A percentile compares a stretch with the other conserved stretches of the same genome.
Conservation (phyloP, 169 alveolate genomes). For the Plasmodium cynomolgi region DNA sequence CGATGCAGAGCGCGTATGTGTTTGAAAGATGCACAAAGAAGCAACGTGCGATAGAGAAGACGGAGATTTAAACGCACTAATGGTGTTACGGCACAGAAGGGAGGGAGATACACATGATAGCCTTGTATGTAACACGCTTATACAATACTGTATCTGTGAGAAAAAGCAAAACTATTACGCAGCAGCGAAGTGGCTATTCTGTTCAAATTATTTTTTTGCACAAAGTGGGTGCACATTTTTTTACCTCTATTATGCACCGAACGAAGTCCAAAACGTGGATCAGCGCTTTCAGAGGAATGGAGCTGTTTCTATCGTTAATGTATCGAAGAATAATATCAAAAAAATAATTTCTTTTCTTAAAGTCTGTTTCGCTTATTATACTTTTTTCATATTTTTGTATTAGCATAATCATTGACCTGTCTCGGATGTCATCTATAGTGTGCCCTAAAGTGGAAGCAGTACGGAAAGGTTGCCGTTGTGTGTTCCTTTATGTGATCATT, state of each 20-base stretch:
- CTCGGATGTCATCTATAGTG: slow-evolving; percentile 56
- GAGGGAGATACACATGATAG: background rate
- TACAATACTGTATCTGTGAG: background rate
- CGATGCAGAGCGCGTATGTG: background rate
- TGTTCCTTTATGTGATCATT: background rate
- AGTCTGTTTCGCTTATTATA: slow-evolving; percentile 46
- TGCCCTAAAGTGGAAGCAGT: slow-evolving; percentile 39
- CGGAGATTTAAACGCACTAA: background rate
- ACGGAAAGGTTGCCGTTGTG: background rate
- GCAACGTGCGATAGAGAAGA: background rate
- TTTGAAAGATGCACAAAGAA: background rate
- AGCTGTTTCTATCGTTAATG: slow-evolving; percentile 67
- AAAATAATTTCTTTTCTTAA: slow-evolving; percentile 54
- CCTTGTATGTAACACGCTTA: background rate
- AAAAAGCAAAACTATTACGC: background rate
- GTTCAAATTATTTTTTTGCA: background rate
- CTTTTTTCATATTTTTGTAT: slow-evolving; percentile 67
- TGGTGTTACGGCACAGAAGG: background rate
- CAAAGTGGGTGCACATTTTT: background rate
- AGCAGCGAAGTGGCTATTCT: background rate
- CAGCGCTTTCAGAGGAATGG: slow-evolving; percentile 39
- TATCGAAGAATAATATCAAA: slow-evolving; percentile 60
- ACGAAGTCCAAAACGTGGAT: slow-evolving; percentile 17
- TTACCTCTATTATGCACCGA: slow-evolving; percentile 49
- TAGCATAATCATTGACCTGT: slow-evolving; percentile 51